Evolutionary conservation across 129 eudicot species (phyloP), one percentile per base, ranked within the genome.

Genomic region (Flaveria brownii): DNA sequence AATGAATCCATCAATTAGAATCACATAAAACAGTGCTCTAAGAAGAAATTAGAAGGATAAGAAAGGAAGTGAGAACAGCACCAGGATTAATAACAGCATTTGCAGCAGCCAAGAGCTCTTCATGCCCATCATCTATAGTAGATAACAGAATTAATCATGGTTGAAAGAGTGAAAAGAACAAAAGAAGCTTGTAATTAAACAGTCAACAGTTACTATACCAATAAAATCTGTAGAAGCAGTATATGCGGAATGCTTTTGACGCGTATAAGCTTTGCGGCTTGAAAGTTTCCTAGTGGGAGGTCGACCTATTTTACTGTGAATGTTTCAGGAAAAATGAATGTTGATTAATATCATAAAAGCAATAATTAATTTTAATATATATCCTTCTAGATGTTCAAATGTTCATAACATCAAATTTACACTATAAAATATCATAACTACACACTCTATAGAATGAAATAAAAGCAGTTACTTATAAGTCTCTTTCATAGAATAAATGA

Each of bases 91-190:
- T 75, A 80, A 92, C 93, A 25, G 92, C 89, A 49, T 85, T 87
- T 30, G 88, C 90, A 42, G 96, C 97, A 78, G 97, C 91, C 76
- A 87, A 42, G 55, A 92, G 92, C 84, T 89, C 97, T 80, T 87
- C 91, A 56, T 87, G 89, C 47, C 96, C 92, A 92, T 87, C 91
- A 84, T 86, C 92, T 70, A 89, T 82, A 68, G 91, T 91, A 82
- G 84, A 92, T 91, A 75, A 26, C 16, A 59, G 49, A 68, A 85
- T 56, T 25, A 62, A 80, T 25, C 46, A 62, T 50, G 72, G 33
- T 71, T 71, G 36, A 55, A 69, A 50, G 43, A 1, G 0, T 23
- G 46, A 1, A 46, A 60, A 67, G 12, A 80, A 36, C 59, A 65
- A 6, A 56, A 43, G 49, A 39, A 59, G 55, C 67, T 74, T n/a